Conservation (phyloP, 2,329 filamentous ascomycete species). For the Penicillium hordei region DNA sequence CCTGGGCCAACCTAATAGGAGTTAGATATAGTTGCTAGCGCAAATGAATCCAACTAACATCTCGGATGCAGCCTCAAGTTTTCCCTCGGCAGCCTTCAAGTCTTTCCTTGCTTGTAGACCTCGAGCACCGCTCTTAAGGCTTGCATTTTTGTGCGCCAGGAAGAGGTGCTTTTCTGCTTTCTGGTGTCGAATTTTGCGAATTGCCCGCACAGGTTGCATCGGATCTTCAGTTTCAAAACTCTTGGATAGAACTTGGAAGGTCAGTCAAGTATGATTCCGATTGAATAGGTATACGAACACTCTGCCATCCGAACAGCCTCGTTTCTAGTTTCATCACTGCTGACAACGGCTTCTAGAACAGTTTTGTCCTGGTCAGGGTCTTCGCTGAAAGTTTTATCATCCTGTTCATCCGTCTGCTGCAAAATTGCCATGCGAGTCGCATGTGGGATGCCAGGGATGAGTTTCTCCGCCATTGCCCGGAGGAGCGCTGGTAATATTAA, state of each 20-base stretch:
- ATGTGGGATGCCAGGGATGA: slow-evolving; percentile 73
- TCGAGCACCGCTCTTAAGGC: slow-evolving; percentile 70
- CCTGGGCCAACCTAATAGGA: slow-evolving; percentile 47
- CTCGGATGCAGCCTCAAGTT: slow-evolving; percentile 57
- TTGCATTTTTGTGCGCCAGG: slow-evolving; percentile 70
- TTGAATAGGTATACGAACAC: slow-evolving; percentile 41
- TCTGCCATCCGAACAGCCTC: slow-evolving; percentile 62
- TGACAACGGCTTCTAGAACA: slow-evolving; percentile 67
- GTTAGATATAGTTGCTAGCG: neutral
- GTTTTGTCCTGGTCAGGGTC: slow-evolving; percentile 37
- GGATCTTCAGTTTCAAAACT: slow-evolving; percentile 61
- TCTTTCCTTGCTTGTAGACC: slow-evolving; percentile 76
- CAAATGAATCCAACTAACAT: slow-evolving; percentile 42
- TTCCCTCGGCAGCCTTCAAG: slow-evolving; percentile 67
- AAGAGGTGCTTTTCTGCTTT: slow-evolving; percentile 64
- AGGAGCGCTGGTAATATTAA: slow-evolving; percentile 57
- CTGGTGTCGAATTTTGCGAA: slow-evolving; percentile 63
- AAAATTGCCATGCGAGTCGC: slow-evolving; percentile 65
- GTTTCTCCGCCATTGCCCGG: slow-evolving; percentile 71
- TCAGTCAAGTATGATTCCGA: neutral
- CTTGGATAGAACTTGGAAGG: slow-evolving; percentile 52
- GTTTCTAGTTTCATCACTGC: slow-evolving; percentile 51
- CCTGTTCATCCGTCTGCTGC: slow-evolving; percentile 60
- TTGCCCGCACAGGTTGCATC: slow-evolving; percentile 58
- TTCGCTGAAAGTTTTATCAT: slow-evolving; percentile 10